Evolutionary conservation across 2,329 filamentous ascomycete species (phyloP).

Genomic region (Fusarium avenaceum): DNA sequence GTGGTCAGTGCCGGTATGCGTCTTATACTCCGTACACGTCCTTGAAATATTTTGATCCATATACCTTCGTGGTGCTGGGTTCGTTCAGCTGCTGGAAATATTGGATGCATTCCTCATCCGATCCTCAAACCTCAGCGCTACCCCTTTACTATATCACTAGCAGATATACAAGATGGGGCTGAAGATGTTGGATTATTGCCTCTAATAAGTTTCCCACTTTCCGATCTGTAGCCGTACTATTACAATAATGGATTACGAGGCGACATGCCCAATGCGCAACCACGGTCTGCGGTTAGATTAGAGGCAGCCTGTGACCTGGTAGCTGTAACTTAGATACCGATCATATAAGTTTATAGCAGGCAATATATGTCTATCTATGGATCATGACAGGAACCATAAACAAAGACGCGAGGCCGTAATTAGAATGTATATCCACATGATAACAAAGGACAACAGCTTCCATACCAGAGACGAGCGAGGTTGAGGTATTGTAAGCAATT

Average conservation of each 20-base stretch:
- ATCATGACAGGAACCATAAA: background rate
- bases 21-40: background rate
- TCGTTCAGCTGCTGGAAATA: background rate
- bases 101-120: background rate
- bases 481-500: background rate
- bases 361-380: background rate
- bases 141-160: constrained; percentile 10
- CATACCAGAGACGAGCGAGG: constrained; percentile 6
- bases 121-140: constrained; percentile 4
- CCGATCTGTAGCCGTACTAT: background rate
- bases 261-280: background rate
- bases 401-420: constrained; percentile 13
- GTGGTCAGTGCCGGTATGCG: background rate
- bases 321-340: background rate
- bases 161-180: constrained; percentile 11
- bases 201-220: constrained; percentile 8
- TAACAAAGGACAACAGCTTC: constrained; percentile 12
- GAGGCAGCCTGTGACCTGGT: background rate
- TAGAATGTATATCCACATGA: constrained; percentile 11
- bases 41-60: constrained; percentile 2
- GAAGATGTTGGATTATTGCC: background rate
- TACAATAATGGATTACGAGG: constrained; percentile 4
- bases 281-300: background rate
- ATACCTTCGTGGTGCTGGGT: background rate
- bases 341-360: background rate